Evolutionary conservation across 2,329 filamentous ascomycete species (phyloP).

Genomic region (Botrytis sinoallii): DNA sequence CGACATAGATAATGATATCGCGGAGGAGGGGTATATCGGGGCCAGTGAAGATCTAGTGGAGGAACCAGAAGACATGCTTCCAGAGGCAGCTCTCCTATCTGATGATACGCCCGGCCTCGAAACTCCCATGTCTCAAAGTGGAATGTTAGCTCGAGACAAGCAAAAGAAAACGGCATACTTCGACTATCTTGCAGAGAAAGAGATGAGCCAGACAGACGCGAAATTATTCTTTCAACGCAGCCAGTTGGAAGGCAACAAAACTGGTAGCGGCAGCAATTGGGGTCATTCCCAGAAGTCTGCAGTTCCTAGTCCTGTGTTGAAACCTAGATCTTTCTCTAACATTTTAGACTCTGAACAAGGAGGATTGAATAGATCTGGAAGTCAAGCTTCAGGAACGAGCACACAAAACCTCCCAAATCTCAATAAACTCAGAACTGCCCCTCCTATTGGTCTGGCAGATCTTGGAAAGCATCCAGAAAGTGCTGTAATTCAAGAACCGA

Average conservation of each 20-base stretch:
- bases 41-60: conserved; percentile 27
- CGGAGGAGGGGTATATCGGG: not conserved
- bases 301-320: conserved; percentile 34
- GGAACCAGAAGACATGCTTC: conserved; percentile 31
- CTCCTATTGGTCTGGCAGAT: conserved; percentile 34
- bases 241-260: conserved; percentile 52
- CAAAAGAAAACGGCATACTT: conserved; percentile 80
- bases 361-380: conserved; percentile 31
- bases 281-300: conserved; percentile 33
- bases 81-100: conserved; percentile 31
- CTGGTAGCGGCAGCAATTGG: conserved; percentile 37
- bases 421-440: conserved; percentile 30
- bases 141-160: conserved; percentile 59
- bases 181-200: conserved; percentile 89
- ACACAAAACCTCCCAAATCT: conserved; percentile 9
- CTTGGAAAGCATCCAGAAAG: conserved; percentile 35
- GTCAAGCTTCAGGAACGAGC: conserved; percentile 34
- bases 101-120: conserved; percentile 29
- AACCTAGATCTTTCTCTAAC: conserved; percentile 31
- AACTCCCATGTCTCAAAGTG: conserved; percentile 28
- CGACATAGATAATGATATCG: conserved; percentile 1
- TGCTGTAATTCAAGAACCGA: conserved; percentile 35
- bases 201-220: conserved; percentile 89
- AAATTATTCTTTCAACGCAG: conserved; percentile 95
- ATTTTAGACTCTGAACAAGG: conserved; percentile 29